Percentiles rank a stretch among this genome's conserved stretches.
Conservation (phyloP, 352 stramenopile genomes). For the Pythium rhizo-oryzae region DNA sequence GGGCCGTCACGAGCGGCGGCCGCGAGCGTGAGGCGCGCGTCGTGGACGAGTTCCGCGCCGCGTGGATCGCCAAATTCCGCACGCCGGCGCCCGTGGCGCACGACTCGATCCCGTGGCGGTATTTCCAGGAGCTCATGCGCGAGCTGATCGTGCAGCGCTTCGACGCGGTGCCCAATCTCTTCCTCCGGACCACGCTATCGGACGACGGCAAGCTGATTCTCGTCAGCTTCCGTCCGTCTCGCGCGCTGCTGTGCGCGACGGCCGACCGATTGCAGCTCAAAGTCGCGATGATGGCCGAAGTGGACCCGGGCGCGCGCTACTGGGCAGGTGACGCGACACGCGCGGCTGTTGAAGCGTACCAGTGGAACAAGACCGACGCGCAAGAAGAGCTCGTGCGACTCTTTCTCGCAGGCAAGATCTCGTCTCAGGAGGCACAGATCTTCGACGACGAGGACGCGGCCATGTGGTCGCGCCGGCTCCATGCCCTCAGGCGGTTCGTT, state of each 20-base stretch:
- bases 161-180: slow-evolving; percentile 47
- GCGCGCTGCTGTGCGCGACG: slow-evolving; percentile 42
- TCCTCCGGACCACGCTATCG: slow-evolving; percentile 35
- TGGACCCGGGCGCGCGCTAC: slow-evolving; percentile 48
- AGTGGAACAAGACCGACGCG: slow-evolving; percentile 42
- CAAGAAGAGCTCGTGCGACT: slow-evolving; percentile 74
- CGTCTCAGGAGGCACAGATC: slow-evolving; percentile 59
- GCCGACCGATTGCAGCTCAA: slow-evolving; percentile 48
- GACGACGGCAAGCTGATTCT: slow-evolving; percentile 35
- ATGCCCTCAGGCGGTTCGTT: slow-evolving; percentile 47
- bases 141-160: slow-evolving; percentile 73
- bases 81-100: slow-evolving; percentile 38
- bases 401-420: slow-evolving; percentile 68
- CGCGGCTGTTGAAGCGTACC: slow-evolving; percentile 30
- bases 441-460: slow-evolving; percentile 53
- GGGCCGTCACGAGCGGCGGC: slow-evolving; percentile 50
- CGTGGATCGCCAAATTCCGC: slow-evolving; percentile 77
- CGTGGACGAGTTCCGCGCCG: slow-evolving; percentile 49
- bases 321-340: slow-evolving; percentile 34
- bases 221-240: slow-evolving; percentile 57
- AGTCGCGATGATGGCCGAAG: slow-evolving; percentile 49
- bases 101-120: slow-evolving; percentile 55
- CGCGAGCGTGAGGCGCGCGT: slow-evolving; percentile 43
- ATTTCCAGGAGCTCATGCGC: slow-evolving; percentile 69
- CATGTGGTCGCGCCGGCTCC: slow-evolving; percentile 73